Evolutionary conservation across 148 eudicot species (phyloP).

Genomic region (Spergularia bocconei): DNA sequence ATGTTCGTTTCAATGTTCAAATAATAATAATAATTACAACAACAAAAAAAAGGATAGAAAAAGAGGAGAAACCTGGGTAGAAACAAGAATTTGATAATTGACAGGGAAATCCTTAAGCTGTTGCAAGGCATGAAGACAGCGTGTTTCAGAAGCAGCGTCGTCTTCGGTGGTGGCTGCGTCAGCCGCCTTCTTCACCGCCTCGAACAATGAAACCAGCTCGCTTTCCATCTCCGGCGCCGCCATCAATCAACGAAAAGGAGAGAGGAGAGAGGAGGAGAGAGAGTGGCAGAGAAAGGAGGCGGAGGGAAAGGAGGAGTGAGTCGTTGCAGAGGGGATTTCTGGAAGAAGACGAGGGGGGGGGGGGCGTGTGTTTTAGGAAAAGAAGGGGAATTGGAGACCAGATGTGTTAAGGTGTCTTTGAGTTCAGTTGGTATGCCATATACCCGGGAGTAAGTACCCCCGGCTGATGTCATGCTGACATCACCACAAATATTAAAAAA

Average conservation of each 20-base stretch:
- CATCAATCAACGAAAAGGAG: not conserved
- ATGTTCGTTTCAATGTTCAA: too few relatives aligned
- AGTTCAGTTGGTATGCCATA: too few relatives aligned
- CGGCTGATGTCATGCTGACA: too few relatives aligned
- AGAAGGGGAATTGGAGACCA: not conserved
- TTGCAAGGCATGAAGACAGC: constrained; percentile 61
- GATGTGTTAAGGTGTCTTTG: too few relatives aligned
- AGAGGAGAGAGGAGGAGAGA: constrained; percentile 5
- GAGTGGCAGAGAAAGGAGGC: constrained; percentile 4
- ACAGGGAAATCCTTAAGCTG: constrained; percentile 60
- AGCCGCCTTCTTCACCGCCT: constrained; percentile 65
- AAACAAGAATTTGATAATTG: constrained; percentile 61
- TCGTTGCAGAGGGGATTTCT: constrained; percentile 8
- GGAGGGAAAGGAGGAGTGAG: not conserved
- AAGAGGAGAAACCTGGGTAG: constrained; percentile 50
- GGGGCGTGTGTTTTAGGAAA: not conserved
- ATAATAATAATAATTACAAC: not conserved
- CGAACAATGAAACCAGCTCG: constrained; percentile 55
- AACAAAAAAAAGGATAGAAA: not conserved
- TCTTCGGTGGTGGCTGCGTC: constrained; percentile 43
- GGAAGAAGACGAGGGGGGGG: not conserved
- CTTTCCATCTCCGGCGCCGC: constrained; percentile 40
- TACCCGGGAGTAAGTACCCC: too few relatives aligned
- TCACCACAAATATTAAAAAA: too few relatives aligned
- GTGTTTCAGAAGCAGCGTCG: constrained; percentile 39